Base-by-base conservation (phyloP, 768 basidiomycete genomes). In the Inosperma sp. region DNA sequence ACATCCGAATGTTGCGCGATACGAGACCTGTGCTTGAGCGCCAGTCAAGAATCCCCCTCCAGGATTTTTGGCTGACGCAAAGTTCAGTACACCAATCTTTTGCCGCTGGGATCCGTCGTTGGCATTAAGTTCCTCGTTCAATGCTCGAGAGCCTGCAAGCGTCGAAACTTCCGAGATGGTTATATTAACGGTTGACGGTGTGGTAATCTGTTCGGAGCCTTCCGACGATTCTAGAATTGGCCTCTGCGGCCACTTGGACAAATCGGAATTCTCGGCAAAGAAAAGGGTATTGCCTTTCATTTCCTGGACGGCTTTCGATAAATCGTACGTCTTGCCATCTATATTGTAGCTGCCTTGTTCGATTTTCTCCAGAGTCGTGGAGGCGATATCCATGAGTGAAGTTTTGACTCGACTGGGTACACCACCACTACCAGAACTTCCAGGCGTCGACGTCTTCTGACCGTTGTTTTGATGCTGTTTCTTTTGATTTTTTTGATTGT, bases 21-120 rank as follows among this genome's bases (percentile, higher is more conserved):
- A n/a, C n/a, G n/a, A n/a, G 14, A 57, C 60, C 56, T 90, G 88
- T 0, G 87, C 86, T 51, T 79, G 77, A 1, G 86, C 78, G n/a
- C 88, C 88, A 33, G 63, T 71, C 43, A 81, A 70, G 61, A 90
- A 90, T 0, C 87, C 88, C 2, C 88, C 87, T 2, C 87, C 88
- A 2, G 84, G 83, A 23, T 79, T 79, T 54, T 77, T 83, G 7
- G 88, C 86, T 2, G 84, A 86, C 1, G 86, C 86, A 59, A 87
- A 87, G 61, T 81, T 88, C 21, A 88, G 75, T 12, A 87, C 65
- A 14, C 83, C 84, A 23, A 59, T 47, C 10, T 23, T 57, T 36
- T 36, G 42, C 21, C 47, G 49, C 30, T 36, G n/a, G 72, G 70
- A 59, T 81, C 75, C 12, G 29, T n/a, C 13, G 23, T 44, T 4